Conservation (phyloP, 2,329 filamentous ascomycete genomes). For the Lojkania enalia region DNA sequence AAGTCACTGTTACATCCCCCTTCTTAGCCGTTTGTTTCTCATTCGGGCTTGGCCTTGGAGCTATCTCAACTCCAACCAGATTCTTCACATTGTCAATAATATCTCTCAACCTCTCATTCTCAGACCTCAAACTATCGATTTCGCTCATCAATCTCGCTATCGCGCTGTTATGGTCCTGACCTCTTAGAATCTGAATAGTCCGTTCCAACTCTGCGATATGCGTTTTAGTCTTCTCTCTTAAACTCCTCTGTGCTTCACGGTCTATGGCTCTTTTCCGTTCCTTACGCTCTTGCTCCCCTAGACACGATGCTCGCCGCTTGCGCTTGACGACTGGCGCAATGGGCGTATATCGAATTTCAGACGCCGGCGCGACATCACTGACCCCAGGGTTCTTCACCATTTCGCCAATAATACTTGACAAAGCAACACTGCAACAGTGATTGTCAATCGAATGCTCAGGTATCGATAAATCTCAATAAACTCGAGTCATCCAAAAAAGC, state of each 20-base stretch:
- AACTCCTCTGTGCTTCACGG: constrained; percentile 40
- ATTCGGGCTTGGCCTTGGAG: constrained; percentile 12
- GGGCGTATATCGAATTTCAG: constrained; percentile 8
- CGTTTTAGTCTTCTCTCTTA: constrained; percentile 43
- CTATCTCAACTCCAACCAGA: constrained; percentile 30
- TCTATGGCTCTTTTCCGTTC: constrained; percentile 43
- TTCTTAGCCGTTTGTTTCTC: neutral
- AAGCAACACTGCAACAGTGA: neutral
- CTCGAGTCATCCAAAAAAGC: constrained; percentile 10
- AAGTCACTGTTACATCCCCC: neutral
- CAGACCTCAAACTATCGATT: constrained; percentile 34
- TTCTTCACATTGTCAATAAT: constrained; percentile 41
- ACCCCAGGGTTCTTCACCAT: constrained; percentile 22
- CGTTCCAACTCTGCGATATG: constrained; percentile 43
- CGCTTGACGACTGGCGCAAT: constrained; percentile 36
- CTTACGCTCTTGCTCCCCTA: constrained; percentile 40
- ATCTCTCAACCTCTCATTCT: constrained; percentile 40
- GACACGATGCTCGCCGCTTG: constrained; percentile 37
- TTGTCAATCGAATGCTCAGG: constrained; percentile 1
- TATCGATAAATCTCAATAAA: neutral
- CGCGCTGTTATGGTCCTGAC: constrained; percentile 38
- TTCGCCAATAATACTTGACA: neutral
- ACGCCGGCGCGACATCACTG: constrained; percentile 27
- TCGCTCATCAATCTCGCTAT: constrained; percentile 37
- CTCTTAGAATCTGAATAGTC: constrained; percentile 39